Evolutionary conservation across 768 basidiomycete genomes (phyloP).

Genomic region (Lactarius sp.): DNA sequence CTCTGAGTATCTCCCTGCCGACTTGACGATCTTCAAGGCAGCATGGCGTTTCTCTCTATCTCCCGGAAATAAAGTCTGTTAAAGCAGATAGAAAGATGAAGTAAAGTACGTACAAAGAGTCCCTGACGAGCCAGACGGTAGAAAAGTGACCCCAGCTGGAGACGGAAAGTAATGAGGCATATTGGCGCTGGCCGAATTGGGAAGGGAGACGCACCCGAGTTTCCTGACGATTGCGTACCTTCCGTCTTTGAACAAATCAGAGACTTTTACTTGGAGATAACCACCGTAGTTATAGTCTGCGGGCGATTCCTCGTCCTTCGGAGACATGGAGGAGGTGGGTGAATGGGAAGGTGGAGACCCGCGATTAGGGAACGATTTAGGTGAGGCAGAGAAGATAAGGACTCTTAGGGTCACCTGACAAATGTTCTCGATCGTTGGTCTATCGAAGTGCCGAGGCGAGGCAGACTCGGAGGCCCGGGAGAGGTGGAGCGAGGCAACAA

Average conservation of each 20-base stretch:
- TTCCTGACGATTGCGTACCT: conserved; percentile 87
- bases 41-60: conserved; percentile 69
- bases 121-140: conserved; percentile 88
- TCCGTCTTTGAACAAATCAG: conserved; percentile 77
- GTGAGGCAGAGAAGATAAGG: conserved; percentile 12
- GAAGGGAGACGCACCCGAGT: conserved; percentile 56
- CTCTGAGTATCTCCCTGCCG: conserved; percentile 91
- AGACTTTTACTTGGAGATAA: conserved; percentile 58
- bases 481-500: no score
- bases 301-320: conserved; percentile 78
- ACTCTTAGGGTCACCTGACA: no score
- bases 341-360: conserved; percentile 37
- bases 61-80: neutral
- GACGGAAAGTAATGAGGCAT: conserved; percentile 22
- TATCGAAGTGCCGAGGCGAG: no score
- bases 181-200: conserved; percentile 4
- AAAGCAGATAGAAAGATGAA: conserved; percentile 1
- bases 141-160: conserved; percentile 91
- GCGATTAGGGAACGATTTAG: conserved; percentile 62
- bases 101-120: conserved; percentile 52
- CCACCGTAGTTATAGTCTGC: conserved; percentile 80
- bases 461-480: no score
- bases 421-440: no score
- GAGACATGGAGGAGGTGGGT: conserved; percentile 52
- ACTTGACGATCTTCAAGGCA: conserved; percentile 93